phyloP scores from a whole-genome alignment of 1,284 basidiomycete species.

The Ustilago shanxiensis region DNA sequence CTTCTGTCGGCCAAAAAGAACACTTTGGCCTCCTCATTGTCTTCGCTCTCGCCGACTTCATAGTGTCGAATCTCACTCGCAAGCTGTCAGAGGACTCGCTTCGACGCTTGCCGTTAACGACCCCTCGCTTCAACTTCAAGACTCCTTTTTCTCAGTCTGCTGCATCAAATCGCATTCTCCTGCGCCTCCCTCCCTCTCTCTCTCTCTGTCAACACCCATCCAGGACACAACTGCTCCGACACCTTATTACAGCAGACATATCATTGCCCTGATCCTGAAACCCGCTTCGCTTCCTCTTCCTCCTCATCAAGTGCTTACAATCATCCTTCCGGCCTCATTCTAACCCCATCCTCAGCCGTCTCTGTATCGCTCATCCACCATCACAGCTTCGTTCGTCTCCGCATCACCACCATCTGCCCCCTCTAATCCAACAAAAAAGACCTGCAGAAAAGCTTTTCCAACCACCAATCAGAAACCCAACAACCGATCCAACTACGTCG shows the following conservation, averaged over 20 bases:
- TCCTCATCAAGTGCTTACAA: conserved; percentile 6
- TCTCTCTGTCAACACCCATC: neutral
- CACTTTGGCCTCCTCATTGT: neutral
- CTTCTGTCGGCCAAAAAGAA: neutral
- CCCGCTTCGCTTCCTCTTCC: neutral
- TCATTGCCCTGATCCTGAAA: neutral
- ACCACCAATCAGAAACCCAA: too few relatives aligned
- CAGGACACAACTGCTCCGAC: neutral
- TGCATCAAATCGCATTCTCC: conserved; percentile 2
- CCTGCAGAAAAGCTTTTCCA: too few relatives aligned
- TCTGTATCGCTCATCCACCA: neutral
- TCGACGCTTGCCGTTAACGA: neutral
- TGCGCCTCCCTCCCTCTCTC: too few relatives aligned
- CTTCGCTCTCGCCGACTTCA: conserved; percentile 7
- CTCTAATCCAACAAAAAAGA: neutral
- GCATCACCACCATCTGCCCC: neutral
- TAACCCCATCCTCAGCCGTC: neutral
- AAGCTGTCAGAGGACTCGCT: neutral
- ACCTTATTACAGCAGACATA: conserved; percentile 3
- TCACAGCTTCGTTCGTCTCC: neutral
- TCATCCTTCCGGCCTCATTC: neutral
- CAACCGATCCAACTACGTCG: too few relatives aligned
- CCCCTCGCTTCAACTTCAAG: neutral
- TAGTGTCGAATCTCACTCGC: conserved; percentile 4
- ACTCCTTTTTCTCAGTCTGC: neutral